A percentile compares a stretch with the other conserved stretches of the same genome.
These are phyloP conservation scores for Aspergillus mulundensis DNA, from an alignment of 495 filamentous ascomycete genomes.

Conservation along the genomic window DNA sequence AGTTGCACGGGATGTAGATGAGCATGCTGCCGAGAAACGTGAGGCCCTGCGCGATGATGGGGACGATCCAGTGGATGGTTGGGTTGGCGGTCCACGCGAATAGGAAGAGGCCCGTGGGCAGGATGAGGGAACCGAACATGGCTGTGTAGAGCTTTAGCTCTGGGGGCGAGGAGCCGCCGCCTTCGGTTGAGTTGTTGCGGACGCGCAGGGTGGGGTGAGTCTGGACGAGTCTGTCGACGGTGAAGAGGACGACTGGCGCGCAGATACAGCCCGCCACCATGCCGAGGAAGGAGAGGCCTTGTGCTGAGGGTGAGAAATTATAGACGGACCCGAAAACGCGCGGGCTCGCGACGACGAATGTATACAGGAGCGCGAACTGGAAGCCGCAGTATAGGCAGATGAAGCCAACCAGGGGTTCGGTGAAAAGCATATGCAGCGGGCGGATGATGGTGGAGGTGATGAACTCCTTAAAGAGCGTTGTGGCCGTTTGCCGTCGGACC, in stretches of 20 bases:
- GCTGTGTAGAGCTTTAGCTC: conserved; percentile 71
- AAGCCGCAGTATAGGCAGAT: conserved; percentile 60
- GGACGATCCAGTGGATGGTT: conserved; percentile 66
- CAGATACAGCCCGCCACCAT: conserved; percentile 65
- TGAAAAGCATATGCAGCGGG: conserved; percentile 56
- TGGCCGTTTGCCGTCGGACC: conserved; percentile 48
- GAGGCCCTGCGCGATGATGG: conserved; percentile 64
- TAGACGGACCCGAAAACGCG: conserved; percentile 68
- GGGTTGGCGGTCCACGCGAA: conserved; percentile 78
- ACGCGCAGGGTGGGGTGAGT: conserved; percentile 62
- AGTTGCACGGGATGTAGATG: conserved; percentile 75
- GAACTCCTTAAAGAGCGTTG: conserved; percentile 48
- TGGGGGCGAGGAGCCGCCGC: conserved; percentile 42
- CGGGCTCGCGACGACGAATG: conserved; percentile 73
- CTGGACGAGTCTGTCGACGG: conserved; percentile 61
- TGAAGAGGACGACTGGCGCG: conserved; percentile 38
- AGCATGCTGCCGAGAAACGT: conserved; percentile 73
- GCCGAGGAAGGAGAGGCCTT: conserved; percentile 68
- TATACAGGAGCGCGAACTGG: conserved; percentile 48
- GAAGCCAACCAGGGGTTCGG: conserved; percentile 56
- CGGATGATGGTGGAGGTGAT: conserved; percentile 27
- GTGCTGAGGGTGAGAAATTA: conserved; percentile 60
- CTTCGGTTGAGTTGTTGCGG: conserved; percentile 59
- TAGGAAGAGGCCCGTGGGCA: conserved; percentile 64
- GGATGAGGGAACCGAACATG: conserved; percentile 58